Percentiles rank a stretch among this genome's conserved stretches.
Conservation (phyloP, 305 asterid species). For the Salvia sclarea region DNA sequence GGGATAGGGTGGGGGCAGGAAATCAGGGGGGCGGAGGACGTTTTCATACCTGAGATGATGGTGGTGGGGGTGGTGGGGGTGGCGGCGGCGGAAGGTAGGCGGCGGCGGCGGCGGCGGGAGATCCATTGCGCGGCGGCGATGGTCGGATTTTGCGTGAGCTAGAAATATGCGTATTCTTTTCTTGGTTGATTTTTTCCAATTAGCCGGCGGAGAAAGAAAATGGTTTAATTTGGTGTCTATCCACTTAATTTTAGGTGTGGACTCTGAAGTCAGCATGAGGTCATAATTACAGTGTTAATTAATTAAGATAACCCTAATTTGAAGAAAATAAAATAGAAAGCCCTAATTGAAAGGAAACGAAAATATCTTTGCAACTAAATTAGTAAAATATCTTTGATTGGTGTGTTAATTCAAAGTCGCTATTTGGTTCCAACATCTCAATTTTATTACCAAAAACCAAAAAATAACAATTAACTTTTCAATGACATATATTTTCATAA, state of each 20-base stretch:
- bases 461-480: no score
- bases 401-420: no score
- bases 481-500: no score
- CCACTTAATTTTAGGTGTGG: neutral
- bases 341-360: no score
- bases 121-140: constrained; percentile 41
- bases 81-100: constrained; percentile 31
- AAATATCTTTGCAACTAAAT: no score
- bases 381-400: no score
- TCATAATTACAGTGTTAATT: constrained; percentile 5
- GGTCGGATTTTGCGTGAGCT: constrained; percentile 21
- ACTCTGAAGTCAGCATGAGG: constrained; percentile 1
- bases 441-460: no score
- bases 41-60: constrained; percentile 42
- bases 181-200: constrained; percentile 19
- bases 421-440: no score
- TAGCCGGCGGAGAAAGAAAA: constrained; percentile 27
- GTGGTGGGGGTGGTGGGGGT: constrained; percentile 36
- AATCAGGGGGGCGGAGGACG: constrained; percentile 39
- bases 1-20: constrained; percentile 31
- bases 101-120: constrained; percentile 45
- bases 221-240: neutral
- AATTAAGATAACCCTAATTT: neutral
- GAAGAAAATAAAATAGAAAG: no score
- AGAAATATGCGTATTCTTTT: constrained; percentile 7